A percentile compares a stretch with the other conserved stretches of the same genome.
Conservation (phyloP, 1,139 yeast genomes). For the Yamadazyma jaroonii region DNA sequence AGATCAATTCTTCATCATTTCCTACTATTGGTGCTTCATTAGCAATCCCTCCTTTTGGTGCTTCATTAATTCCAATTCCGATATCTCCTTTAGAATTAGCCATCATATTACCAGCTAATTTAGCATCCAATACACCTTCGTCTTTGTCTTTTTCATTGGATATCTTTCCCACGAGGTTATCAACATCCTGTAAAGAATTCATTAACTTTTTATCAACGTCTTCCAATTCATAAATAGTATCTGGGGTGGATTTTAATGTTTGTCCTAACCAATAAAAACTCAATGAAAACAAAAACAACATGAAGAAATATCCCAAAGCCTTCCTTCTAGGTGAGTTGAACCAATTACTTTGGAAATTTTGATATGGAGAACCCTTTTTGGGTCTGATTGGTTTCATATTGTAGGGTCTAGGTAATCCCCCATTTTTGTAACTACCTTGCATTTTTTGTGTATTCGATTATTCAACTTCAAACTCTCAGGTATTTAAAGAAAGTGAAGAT, state of each 20-base stretch:
- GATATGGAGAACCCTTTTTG: conserved; percentile 37
- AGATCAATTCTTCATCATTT: conserved; percentile 35
- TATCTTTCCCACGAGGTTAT: conserved; percentile 16
- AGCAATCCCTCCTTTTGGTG: conserved; percentile 52
- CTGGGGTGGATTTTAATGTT: conserved; percentile 30
- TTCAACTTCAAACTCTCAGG: too few species aligned
- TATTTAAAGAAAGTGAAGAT: too few species aligned
- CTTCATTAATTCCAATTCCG: conserved; percentile 43
- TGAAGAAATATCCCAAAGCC: conserved; percentile 35
- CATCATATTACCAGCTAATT: conserved; percentile 42
- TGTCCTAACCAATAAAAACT: conserved; percentile 38
- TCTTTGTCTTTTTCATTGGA: conserved; percentile 27
- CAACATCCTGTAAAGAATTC: conserved; percentile 13
- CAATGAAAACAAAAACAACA: conserved; percentile 36
- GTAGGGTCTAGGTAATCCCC: conserved; percentile 49
- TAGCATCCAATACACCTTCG: conserved; percentile 28
- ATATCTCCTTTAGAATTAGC: conserved; percentile 42
- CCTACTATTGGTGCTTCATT: conserved; percentile 48
- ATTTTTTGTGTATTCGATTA: conserved; percentile 14
- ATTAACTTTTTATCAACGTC: conserved; percentile 10
- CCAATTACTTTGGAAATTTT: conserved; percentile 26
- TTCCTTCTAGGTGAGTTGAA: conserved; percentile 40
- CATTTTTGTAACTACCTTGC: conserved; percentile 46
- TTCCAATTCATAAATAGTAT: conserved; percentile 27
- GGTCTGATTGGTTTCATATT: conserved; percentile 43